A percentile compares a stretch with the other conserved stretches of the same genome.
Conservation (phyloP, 1,284 basidiomycete genomes). For the Caloboletus firmus region DNA sequence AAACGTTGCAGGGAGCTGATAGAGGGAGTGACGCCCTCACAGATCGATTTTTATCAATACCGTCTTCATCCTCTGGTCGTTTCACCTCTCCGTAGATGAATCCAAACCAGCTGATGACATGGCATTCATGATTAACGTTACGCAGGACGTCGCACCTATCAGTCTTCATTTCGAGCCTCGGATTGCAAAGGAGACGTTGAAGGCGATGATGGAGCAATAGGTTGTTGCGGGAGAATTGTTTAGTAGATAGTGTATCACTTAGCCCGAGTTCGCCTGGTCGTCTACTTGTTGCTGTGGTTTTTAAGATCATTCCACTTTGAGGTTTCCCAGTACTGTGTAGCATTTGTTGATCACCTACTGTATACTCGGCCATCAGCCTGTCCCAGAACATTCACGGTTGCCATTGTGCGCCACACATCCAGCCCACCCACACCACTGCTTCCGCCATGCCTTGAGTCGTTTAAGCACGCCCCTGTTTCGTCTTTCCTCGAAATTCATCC, state of each 20-base stretch:
- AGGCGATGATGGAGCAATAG: conserved; percentile 8
- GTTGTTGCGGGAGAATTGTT: neutral
- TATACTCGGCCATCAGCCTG: too few species aligned
- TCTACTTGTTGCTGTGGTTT: neutral
- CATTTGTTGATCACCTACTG: neutral
- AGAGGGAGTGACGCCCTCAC: neutral
- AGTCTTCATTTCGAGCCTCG: conserved; percentile 8
- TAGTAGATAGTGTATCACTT: neutral
- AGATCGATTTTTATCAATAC: conserved; percentile 18
- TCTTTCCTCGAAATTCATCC: too few species aligned
- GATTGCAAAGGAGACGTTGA: conserved; percentile 7
- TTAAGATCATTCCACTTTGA: too few species aligned
- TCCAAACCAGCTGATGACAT: conserved; percentile 16
- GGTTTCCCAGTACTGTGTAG: neutral
- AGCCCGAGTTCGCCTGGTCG: neutral
- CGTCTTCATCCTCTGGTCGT: conserved; percentile 14
- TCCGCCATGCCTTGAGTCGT: too few species aligned
- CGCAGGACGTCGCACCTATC: neutral
- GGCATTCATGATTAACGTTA: neutral
- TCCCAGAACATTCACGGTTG: too few species aligned
- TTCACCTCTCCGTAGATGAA: conserved; percentile 6
- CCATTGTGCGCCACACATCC: too few species aligned
- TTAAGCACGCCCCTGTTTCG: too few species aligned
- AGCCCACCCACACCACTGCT: too few species aligned
- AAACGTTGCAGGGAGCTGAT: neutral